These are phyloP conservation scores for Aureobasidium sp. DNA, from an alignment of 2,329 filamentous ascomycete genomes.

Conservation along the genomic window DNA sequence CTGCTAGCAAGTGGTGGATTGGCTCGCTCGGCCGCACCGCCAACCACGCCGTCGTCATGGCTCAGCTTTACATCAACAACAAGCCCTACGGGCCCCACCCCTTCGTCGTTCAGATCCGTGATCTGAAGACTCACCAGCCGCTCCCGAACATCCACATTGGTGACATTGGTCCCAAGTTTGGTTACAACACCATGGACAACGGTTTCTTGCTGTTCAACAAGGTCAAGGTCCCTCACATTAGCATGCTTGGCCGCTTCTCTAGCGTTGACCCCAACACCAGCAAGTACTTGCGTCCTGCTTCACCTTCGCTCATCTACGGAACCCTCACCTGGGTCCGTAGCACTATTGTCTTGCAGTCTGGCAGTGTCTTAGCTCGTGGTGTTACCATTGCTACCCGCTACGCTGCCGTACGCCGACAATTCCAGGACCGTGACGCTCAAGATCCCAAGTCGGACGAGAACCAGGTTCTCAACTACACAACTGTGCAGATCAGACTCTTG, in stretches of 20 bases:
- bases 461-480: slow-evolving; percentile 72
- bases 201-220: slow-evolving; percentile 72
- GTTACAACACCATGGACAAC: slow-evolving; percentile 77
- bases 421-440: slow-evolving; percentile 64
- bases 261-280: slow-evolving; percentile 60
- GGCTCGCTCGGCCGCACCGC: slow-evolving; percentile 69
- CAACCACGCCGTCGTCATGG: slow-evolving; percentile 73
- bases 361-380: slow-evolving; percentile 63
- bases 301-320: slow-evolving; percentile 63
- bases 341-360: slow-evolving; percentile 66
- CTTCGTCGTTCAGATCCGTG: slow-evolving; percentile 68
- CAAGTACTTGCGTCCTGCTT: slow-evolving; percentile 60
- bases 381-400: slow-evolving; percentile 74
- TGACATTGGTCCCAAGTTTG: slow-evolving; percentile 74
- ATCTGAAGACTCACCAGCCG: slow-evolving; percentile 61
- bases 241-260: slow-evolving; percentile 67
- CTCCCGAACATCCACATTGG: slow-evolving; percentile 65
- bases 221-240: slow-evolving; percentile 65
- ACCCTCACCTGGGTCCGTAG: slow-evolving; percentile 70
- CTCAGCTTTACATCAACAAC: slow-evolving; percentile 62
- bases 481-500: slow-evolving; percentile 68
- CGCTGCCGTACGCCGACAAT: slow-evolving; percentile 66
- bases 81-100: slow-evolving; percentile 68
- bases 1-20: slow-evolving; percentile 80
- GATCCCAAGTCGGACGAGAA: slow-evolving; percentile 58